Base-by-base conservation (phyloP, 2,329 filamentous ascomycete species). In the Fusarium brachygibbosum region DNA sequence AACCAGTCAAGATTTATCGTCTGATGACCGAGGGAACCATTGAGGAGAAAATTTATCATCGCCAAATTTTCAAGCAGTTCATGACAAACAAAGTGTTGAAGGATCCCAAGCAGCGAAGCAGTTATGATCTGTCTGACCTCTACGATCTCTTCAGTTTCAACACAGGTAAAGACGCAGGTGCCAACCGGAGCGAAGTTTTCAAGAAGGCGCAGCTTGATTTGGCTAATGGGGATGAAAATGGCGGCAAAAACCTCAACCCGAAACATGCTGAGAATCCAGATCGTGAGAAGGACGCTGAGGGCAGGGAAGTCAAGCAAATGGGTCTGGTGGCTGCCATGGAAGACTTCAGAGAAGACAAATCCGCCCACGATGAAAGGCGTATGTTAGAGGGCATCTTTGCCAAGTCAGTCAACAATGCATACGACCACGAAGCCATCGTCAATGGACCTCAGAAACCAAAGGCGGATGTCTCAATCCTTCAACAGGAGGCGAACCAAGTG, bases 21-120 rank as follows among this genome's bases (percentile, higher is more conserved):
- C 85, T 99, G n/a, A 97, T 99, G 92, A 97, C 93, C 6, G 93
- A 95, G 7, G 96, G 96, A 2, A 99, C 97, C 0, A 99, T 99
- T 25, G 96, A 99, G 77, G 96, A 99, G 79, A 99, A 99, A 82
- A 99, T 99, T 31, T 99, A 98, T 68, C 95, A 99, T 79, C 91
- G 97, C 17, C 96, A 99, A 76, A 96, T 99, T 51, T 99, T 97
- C 85, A 99, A 99, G 79, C 95, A 98, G 74, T 98, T 98, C 76
- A 85, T 99, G 66, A 96, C 94, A 5, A 97, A 98, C 81, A 98
- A 98, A 79, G 94, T 99, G 9, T 80, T 99, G 51, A 94, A 92
- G 72, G 95, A 99, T 74, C 94, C 96, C 0, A 97, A 97, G 75
- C 94, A 98, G 78, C 90, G 93, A 23, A 93, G 96, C 69, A 94